Conservation (phyloP, 305 asterid genomes). For the Petunia hybrid region DNA sequence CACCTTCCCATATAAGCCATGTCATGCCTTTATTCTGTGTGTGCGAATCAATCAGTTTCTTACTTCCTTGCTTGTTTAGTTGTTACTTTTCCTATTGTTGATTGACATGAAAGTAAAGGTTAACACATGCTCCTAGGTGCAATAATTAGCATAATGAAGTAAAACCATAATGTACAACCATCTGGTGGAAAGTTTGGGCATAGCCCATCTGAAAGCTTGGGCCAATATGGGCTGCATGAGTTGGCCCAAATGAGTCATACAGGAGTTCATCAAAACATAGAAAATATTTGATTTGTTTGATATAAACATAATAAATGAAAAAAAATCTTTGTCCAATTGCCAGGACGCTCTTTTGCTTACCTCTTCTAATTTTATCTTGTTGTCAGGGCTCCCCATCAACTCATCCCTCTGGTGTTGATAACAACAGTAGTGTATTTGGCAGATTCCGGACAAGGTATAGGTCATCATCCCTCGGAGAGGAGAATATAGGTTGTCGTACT, state of each 20-base stretch:
- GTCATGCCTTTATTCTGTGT: background rate
- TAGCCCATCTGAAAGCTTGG: too few relatives aligned
- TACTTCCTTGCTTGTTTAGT: constrained; percentile 21
- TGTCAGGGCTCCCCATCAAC: constrained; percentile 79
- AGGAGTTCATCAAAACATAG: too few relatives aligned
- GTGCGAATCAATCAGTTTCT: background rate
- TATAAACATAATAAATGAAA: too few relatives aligned
- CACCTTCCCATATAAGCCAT: constrained; percentile 25
- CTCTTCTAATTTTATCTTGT: constrained; percentile 34
- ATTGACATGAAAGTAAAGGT: constrained; percentile 19
- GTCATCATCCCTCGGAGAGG: constrained; percentile 66
- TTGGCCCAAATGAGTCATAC: too few relatives aligned
- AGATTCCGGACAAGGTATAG: constrained; percentile 84
- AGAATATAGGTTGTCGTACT: constrained; percentile 72
- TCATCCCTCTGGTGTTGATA: constrained; percentile 62
- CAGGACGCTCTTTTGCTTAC: constrained; percentile 22
- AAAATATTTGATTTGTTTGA: too few relatives aligned
- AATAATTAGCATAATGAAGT: constrained; percentile 12
- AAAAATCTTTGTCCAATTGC: too few relatives aligned
- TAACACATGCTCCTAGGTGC: background rate
- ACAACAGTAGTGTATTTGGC: constrained; percentile 77
- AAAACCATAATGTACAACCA: background rate
- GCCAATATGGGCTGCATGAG: too few relatives aligned
- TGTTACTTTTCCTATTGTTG: background rate
- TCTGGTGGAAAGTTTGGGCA: background rate